phyloP scores from a whole-genome alignment of 805 yeast genomes.

The Yarrowia sp. region DNA sequence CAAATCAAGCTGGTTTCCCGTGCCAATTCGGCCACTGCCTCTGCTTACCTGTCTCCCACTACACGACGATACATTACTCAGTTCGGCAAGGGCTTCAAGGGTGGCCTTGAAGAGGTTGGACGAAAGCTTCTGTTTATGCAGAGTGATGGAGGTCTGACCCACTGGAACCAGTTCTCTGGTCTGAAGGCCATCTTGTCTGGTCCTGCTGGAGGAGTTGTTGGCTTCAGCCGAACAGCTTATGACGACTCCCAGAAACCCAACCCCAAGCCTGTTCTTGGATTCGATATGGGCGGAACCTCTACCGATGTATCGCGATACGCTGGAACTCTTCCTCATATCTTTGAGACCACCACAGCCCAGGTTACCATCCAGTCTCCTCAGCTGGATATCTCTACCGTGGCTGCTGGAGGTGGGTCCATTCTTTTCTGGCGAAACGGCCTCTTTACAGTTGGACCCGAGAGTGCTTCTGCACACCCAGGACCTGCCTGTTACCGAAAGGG shows the following conservation, averaged over 20 bases:
- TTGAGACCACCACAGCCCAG: constrained; percentile 81
- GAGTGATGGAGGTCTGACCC: constrained; percentile 92
- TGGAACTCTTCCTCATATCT: constrained; percentile 71
- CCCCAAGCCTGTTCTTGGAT: constrained; percentile 60
- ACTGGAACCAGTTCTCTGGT: constrained; percentile 80
- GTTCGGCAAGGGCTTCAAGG: constrained; percentile 58
- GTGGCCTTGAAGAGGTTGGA: constrained; percentile 45
- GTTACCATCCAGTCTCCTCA: constrained; percentile 83
- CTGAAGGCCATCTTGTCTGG: constrained; percentile 86
- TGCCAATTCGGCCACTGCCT: constrained; percentile 74
- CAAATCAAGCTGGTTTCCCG: constrained; percentile 75
- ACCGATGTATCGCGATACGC: constrained; percentile 76
- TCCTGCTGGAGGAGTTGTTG: constrained; percentile 98
- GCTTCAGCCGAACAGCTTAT: constrained; percentile 80
- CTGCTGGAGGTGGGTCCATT: constrained; percentile 81
- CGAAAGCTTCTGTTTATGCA: constrained; percentile 67
- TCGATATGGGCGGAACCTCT: constrained; percentile 91
- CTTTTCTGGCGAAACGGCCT: constrained; percentile 65
- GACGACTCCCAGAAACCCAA: constrained; percentile 37
- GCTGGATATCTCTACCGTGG: constrained; percentile 74
- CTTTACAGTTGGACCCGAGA: constrained; percentile 80
- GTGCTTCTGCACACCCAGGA: constrained; percentile 86
- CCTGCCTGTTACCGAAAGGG: constrained; percentile 84
- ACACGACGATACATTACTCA: constrained; percentile 60
- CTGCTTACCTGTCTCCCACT: constrained; percentile 80